Base-by-base conservation (phyloP, 345 rosid genomes). In the Camelina neglecta region DNA sequence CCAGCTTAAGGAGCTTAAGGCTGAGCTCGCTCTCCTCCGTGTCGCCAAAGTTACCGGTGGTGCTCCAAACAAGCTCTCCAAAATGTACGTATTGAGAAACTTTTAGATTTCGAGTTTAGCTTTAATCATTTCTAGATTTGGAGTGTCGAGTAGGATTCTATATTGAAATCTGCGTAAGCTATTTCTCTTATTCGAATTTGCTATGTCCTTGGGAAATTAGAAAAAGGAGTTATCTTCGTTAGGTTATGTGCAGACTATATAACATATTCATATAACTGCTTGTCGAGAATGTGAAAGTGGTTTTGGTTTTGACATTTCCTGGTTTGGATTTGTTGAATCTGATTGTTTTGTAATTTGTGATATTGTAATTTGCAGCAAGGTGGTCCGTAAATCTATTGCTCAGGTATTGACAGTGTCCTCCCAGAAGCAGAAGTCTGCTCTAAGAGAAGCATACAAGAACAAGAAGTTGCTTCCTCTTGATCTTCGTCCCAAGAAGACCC, bases 401-500 rank as follows among this genome's bases (percentile, higher is more conserved):
- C 97, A 91, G 79, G 98, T 93, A 2, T 65, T 93, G 93, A 93
- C 98, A 0, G 96, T 93, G 49, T 83, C 83, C n/a, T 91, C 98
- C 0, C 98, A 93, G 81, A 91, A 82, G 78, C 98, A 93, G 82
- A 93, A 93, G 75, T 71, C 88, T 49, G 91, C 92, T 0, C 60
- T 93, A 26, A 91, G 98, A 83, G 96, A 91, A n/a, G 98, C 78
- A 8, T 93, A 87, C 80, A 87, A 88, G 90, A 89, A 91, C 31
- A 93, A 91, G 84, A 93, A 88, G 79, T 82, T 81, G n/a, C 73
- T 91, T 81, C 98, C 98, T 2, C 98, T 93, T n/a, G 98, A 93
- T 80, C 85, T 93, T 24, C 98, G 98, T 67, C 98, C 97, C 77
- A 93, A 93, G 93, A 93, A 93, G 81, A 93, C 98, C 67, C 79